Conservation (phyloP, 495 filamentous ascomycete species). For the Parachaetomium inaequale region DNA sequence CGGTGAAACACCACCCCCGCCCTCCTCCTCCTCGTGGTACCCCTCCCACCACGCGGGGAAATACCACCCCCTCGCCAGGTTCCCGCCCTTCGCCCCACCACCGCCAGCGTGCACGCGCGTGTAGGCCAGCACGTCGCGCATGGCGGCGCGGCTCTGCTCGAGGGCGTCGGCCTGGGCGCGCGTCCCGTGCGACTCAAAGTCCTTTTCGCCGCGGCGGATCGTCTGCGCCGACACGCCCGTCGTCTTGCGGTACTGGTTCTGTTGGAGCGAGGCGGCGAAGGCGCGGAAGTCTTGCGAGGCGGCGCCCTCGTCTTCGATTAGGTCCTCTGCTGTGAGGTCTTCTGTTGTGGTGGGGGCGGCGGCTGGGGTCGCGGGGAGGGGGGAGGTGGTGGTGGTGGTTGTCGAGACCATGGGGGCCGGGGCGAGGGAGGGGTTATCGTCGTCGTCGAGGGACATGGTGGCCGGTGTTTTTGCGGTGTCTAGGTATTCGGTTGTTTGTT, state of each 20-base stretch:
- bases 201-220: conserved; percentile 72
- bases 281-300: conserved; percentile 69
- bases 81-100: conserved; percentile 47
- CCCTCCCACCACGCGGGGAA: conserved; percentile 48
- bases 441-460: conserved; percentile 45
- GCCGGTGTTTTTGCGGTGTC: not conserved
- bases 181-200: conserved; percentile 92
- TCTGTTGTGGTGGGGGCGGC: conserved; percentile 20
- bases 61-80: conserved; percentile 53
- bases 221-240: conserved; percentile 40
- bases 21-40: conserved; percentile 31
- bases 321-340: conserved; percentile 35
- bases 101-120: conserved; percentile 57
- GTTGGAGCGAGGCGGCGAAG: conserved; percentile 9
- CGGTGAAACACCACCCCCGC: conserved; percentile 19
- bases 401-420: not conserved
- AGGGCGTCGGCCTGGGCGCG: conserved; percentile 71
- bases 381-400: not conserved
- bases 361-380: not conserved
- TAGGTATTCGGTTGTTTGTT: too few species aligned
- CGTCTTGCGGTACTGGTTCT: conserved; percentile 46
- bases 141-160: conserved; percentile 75
- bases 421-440: conserved; percentile 33
- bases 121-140: conserved; percentile 80
- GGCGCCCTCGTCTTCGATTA: conserved; percentile 67